These are phyloP conservation scores for Colletotrichum trifolii DNA, from an alignment of 2,329 filamentous ascomycete species.

Conservation along the genomic window DNA sequence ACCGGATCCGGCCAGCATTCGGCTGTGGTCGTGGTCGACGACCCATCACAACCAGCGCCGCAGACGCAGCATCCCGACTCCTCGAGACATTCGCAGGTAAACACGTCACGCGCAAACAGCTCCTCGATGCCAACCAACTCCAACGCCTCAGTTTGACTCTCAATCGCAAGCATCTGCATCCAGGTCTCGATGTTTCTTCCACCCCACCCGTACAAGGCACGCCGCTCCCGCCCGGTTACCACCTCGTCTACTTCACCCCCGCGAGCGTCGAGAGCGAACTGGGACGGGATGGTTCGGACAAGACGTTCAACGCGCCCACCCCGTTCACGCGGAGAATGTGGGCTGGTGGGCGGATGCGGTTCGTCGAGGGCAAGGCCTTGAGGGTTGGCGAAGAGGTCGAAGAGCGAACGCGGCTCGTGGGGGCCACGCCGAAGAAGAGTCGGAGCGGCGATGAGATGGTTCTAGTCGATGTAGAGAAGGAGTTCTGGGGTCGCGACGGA, in stretches of 20 bases:
- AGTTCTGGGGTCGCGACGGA: conserved; percentile 62
- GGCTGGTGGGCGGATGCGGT: conserved; percentile 71
- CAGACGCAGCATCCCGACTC: conserved; percentile 45
- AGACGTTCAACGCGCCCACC: conserved; percentile 66
- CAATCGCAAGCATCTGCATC: conserved; percentile 55
- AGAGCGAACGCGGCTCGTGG: conserved; percentile 67
- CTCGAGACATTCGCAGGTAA: conserved; percentile 44
- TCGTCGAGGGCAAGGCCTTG: conserved; percentile 51
- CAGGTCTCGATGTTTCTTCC: conserved; percentile 51
- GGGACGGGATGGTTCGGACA: conserved; percentile 70
- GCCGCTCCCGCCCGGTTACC: conserved; percentile 67
- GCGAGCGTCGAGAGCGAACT: conserved; percentile 63
- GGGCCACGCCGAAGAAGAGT: conserved; percentile 65
- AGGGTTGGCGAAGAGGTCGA: conserved; percentile 65
- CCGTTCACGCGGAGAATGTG: conserved; percentile 76
- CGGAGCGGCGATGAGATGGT: conserved; percentile 70
- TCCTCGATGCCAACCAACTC: conserved; percentile 71
- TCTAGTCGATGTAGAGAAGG: conserved; percentile 72
- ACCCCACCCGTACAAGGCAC: conserved; percentile 55
- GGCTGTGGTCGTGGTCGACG: neutral
- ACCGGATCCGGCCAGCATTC: conserved; percentile 1
- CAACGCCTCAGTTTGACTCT: conserved; percentile 71
- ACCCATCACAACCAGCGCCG: conserved; percentile 9
- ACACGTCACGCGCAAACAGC: conserved; percentile 52
- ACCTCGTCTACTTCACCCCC: conserved; percentile 73